Conservation (phyloP, 352 stramenopile species). For the Globisporangium yorkense region DNA sequence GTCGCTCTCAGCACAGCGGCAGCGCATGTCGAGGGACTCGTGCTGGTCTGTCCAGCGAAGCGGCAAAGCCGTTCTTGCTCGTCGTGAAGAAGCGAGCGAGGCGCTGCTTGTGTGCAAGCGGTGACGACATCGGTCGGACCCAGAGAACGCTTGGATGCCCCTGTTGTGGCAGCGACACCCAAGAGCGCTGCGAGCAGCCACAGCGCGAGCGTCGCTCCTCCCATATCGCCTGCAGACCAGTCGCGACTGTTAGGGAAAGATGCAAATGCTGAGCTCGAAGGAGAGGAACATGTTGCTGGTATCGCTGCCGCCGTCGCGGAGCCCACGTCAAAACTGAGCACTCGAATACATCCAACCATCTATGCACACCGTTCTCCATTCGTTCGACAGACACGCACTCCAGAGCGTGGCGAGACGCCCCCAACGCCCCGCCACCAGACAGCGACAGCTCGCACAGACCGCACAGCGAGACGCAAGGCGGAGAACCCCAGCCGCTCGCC, state of each 20-base stretch:
- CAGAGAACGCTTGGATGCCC: background rate
- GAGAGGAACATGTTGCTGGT: background rate
- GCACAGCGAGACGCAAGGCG: background rate
- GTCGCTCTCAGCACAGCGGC: constrained; percentile 21
- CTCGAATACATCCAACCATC: background rate
- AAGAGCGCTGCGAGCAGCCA: background rate
- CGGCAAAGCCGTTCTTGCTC: constrained; percentile 27
- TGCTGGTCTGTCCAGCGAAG: background rate
- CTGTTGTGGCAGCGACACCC: too few relatives aligned
- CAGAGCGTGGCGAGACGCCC: background rate
- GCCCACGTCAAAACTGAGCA: too few relatives aligned
- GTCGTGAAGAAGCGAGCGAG: constrained; percentile 19
- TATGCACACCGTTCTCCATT: background rate
- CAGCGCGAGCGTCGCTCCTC: background rate
- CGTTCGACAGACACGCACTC: background rate
- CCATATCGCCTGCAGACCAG: background rate
- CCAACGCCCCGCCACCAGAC: background rate
- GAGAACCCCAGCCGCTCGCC: background rate
- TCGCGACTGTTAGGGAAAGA: background rate
- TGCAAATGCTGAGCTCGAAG: too few relatives aligned
- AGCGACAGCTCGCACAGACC: background rate
- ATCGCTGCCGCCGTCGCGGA: too few relatives aligned
- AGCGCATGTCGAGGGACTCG: constrained; percentile 19
- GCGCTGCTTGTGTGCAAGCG: constrained; percentile 21
- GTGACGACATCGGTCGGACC: too few relatives aligned